phyloP scores from a whole-genome alignment of 192 early-diverging fungal species.

The Phycomyces nitens region DNA sequence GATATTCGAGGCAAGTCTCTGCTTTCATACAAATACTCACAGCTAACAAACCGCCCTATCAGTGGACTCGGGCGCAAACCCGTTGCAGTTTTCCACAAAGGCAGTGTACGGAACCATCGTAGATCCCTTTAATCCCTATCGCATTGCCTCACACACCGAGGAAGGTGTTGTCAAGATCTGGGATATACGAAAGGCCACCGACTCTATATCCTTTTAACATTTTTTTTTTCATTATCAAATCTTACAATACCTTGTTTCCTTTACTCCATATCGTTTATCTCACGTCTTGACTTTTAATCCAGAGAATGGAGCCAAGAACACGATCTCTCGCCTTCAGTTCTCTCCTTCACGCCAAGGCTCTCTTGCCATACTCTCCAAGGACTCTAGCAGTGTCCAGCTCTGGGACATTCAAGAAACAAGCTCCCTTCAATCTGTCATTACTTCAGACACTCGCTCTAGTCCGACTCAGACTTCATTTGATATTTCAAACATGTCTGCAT shows the following conservation, averaged over 20 bases:
- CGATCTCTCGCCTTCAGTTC: constrained; percentile 56
- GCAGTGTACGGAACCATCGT: constrained; percentile 62
- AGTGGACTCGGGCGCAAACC: constrained; percentile 41
- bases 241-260: no score
- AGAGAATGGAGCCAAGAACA: constrained; percentile 13
- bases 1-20: constrained; percentile 56
- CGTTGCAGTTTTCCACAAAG: constrained; percentile 63
- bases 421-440: constrained; percentile 2
- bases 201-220: constrained; percentile 58
- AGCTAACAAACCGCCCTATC: background rate
- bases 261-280: background rate
- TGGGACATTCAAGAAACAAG: constrained; percentile 67
- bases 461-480: background rate
- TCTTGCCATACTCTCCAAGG: constrained; percentile 55
- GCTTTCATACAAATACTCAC: background rate
- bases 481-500: background rate
- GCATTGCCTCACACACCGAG: constrained; percentile 71
- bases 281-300: constrained; percentile 18
- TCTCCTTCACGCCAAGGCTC: constrained; percentile 54
- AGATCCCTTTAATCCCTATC: constrained; percentile 66
- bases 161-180: constrained; percentile 66
- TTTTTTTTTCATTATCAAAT: no score
- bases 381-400: constrained; percentile 49
- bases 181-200: constrained; percentile 66
- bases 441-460: background rate